Evolutionary conservation across 176 grass and related monocot genomes (phyloP).

Genomic region (Elymus sibiricus): DNA sequence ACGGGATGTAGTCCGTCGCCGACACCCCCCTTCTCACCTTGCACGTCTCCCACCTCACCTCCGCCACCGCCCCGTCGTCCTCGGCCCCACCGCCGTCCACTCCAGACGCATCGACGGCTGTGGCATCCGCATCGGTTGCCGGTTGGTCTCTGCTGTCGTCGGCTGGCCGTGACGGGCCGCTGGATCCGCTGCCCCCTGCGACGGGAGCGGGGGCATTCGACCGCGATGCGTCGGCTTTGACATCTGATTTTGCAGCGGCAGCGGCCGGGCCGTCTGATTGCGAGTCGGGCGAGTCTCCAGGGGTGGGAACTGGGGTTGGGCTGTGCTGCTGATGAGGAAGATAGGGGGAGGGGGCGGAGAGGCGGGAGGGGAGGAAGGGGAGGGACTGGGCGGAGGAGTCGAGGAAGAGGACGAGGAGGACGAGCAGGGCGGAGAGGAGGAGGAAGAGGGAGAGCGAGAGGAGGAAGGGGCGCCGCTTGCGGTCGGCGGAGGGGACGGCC

Average conservation of each 20-base stretch:
- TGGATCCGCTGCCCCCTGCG: background rate
- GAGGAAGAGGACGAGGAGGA: slow-evolving; percentile 44
- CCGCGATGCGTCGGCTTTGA: background rate
- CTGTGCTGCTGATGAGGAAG: slow-evolving; percentile 3
- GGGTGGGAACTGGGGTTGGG: background rate
- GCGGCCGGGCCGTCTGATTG: background rate
- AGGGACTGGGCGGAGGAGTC: slow-evolving; percentile 14
- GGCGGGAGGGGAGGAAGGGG: slow-evolving; percentile 20
- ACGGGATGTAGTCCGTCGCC: slow-evolving; percentile 68
- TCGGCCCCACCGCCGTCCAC: background rate
- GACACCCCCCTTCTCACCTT: slow-evolving; percentile 45
- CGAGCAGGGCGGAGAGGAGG: slow-evolving; percentile 39
- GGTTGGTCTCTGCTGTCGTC: background rate
- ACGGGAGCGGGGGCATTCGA: background rate
- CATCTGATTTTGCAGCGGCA: background rate
- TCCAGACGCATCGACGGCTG: background rate
- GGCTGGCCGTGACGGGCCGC: background rate
- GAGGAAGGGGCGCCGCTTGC: slow-evolving; percentile 42
- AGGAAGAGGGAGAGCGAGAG: slow-evolving; percentile 43
- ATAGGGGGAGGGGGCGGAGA: background rate
- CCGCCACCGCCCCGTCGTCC: slow-evolving; percentile 27
- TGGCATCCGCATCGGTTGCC: background rate
- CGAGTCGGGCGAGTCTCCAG: background rate
- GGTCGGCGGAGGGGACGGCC: slow-evolving; percentile 39
- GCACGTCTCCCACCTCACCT: slow-evolving; percentile 68